Evolutionary conservation across 2,329 filamentous ascomycete species (phyloP), one percentile per base, ranked within the genome.

Genomic region (Shiraia sp.): DNA sequence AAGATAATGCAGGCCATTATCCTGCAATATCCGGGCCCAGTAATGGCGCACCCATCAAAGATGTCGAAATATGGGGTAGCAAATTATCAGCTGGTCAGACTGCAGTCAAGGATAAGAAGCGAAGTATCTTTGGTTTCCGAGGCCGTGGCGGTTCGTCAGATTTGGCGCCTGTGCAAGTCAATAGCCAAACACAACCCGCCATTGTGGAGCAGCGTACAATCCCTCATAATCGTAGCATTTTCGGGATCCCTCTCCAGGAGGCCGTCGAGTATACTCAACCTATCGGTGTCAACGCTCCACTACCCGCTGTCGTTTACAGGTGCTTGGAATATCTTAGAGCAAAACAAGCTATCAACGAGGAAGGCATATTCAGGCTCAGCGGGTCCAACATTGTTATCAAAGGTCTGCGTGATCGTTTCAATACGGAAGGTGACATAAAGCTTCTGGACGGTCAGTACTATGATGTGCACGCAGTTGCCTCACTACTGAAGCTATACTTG

Each of bases 321-420:
- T 96, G 90, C 64, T 88, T 99, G 48, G 89, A 97, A 68, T 99
- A 96, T 67, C 79, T 99, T 13, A 86, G 89, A 53, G 80, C 82
- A 6, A 91, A 91, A 73, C 83, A 88, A 49, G 93, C 91, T 9
- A 79, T 86, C 33, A 78, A 78, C 5, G 93, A 99, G 68, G 93
- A 99, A 70, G 93, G 93, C 30, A 96, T 99, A 29, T 99, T 99
- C 78, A 85, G 93, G 36, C 78, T 99, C 29, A 97, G 91, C 67
- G 93, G 93, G n/a, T 97, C 92, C 1, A 97, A 96, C 63, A 81
- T 95, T 40, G 86, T 96, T 35, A 95, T 99, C 72, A 95, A 92
- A 70, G 83, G 83, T 42, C 79, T 99, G 30, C 87, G 88, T 47
- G 92, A 97, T 66, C 85, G 91, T 2, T 99, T 99, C 75, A 96